phyloP scores from a whole-genome alignment of 495 filamentous ascomycete species.

The Durotheca rogersii region DNA sequence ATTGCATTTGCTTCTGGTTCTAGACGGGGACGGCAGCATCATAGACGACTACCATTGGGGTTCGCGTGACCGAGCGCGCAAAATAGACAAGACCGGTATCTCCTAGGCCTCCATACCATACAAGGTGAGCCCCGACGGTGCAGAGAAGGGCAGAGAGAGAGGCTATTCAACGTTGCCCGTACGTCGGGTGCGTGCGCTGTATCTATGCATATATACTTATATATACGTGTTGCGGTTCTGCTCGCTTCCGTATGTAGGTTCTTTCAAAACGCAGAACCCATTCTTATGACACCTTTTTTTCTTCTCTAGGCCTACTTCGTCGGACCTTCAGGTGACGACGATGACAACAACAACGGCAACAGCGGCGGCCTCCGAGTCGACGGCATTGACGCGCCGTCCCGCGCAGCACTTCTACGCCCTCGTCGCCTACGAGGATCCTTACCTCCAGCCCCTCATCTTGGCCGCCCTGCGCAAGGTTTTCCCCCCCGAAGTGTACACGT shows the following conservation, averaged over 20 bases:
- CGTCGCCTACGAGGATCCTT: conserved; percentile 80
- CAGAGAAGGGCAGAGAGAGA: too few species aligned
- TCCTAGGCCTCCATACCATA: conserved; percentile 17
- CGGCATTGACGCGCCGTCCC: conserved; percentile 32
- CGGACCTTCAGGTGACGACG: conserved; percentile 12
- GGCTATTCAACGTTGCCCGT: conserved; percentile 8
- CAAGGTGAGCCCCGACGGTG: conserved; percentile 34
- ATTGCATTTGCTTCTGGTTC: conserved; percentile 32
- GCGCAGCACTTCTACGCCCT: conserved; percentile 63
- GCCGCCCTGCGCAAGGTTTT: conserved; percentile 65
- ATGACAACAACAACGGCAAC: too few species aligned
- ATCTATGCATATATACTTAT: neutral
- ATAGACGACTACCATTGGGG: conserved; percentile 23
- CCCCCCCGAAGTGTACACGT: conserved; percentile 43
- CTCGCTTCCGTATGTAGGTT: too few species aligned
- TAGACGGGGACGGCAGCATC: conserved; percentile 24
- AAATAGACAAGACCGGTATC: conserved; percentile 23
- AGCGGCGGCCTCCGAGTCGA: too few species aligned
- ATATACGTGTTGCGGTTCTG: too few species aligned
- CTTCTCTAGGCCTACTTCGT: conserved; percentile 30
- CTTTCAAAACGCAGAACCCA: too few species aligned
- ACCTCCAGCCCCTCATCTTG: conserved; percentile 80
- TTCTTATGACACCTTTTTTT: too few species aligned
- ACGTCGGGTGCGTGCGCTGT: conserved; percentile 13
- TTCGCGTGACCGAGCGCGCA: conserved; percentile 18